phyloP scores from a whole-genome alignment of 176 grass and related monocot species.

The Aechmea fasciata region DNA sequence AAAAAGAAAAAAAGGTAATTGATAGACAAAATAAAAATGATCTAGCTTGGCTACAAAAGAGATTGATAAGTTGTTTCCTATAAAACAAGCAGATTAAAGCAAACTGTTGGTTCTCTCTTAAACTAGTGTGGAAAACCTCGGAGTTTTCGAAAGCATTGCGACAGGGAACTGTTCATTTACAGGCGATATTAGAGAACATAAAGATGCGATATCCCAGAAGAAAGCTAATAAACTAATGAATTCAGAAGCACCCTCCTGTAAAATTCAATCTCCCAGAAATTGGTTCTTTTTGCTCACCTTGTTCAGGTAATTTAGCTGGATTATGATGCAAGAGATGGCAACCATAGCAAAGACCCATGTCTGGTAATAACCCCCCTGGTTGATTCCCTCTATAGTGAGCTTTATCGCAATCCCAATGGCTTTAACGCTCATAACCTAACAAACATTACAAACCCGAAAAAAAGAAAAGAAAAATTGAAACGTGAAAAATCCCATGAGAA shows the following conservation, averaged over 20 bases:
- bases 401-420: constrained; percentile 88
- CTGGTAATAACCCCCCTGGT: constrained; percentile 84
- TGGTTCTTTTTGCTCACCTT: constrained; percentile 43
- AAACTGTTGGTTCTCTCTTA: not conserved
- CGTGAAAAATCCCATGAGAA: not conserved
- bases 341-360: constrained; percentile 85
- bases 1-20: no score
- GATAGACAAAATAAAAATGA: not conserved
- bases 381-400: constrained; percentile 74
- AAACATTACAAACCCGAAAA: constrained; percentile 13
- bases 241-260: not conserved
- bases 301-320: constrained; percentile 92
- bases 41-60: not conserved
- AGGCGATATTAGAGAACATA: not conserved
- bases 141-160: no score
- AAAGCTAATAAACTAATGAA: not conserved
- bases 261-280: not conserved
- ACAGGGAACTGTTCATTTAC: no score
- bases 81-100: not conserved
- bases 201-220: not conserved
- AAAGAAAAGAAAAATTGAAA: not conserved
- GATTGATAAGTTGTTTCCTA: not conserved
- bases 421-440: constrained; percentile 94
- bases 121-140: no score
- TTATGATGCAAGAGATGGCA: constrained; percentile 60